Conservation (phyloP, 192 early-diverging fungal species). For the Entomortierella beljakovae region DNA sequence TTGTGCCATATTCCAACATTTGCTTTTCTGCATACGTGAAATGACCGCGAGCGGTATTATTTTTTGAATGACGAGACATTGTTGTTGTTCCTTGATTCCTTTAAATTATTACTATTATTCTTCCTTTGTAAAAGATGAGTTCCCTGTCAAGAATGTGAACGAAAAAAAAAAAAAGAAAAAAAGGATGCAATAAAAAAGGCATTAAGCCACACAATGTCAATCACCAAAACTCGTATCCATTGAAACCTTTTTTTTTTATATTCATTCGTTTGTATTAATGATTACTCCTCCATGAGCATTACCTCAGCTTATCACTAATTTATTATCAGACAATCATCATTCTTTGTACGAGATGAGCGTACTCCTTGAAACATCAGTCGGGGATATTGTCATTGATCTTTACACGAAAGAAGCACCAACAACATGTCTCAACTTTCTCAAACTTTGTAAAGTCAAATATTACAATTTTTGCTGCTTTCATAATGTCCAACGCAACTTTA, state of each 20-base stretch:
- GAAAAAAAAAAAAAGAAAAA: no score
- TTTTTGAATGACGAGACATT: constrained; percentile 93
- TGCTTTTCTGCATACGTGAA: constrained; percentile 93
- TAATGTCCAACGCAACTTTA: constrained; percentile 85
- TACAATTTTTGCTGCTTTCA: constrained; percentile 88
- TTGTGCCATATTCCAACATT: constrained; percentile 91
- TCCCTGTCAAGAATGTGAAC: no score
- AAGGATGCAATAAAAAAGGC: no score
- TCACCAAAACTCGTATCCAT: no score
- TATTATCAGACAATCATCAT: no score
- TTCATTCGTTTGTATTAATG: no score
- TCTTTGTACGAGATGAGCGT: constrained; percentile 61
- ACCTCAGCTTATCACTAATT: not conserved
- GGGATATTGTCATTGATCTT: constrained; percentile 92
- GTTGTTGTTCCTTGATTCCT: not conserved
- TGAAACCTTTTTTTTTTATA: no score
- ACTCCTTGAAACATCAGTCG: constrained; percentile 89
- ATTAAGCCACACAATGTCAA: no score
- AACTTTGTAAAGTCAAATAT: constrained; percentile 90
- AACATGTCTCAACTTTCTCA: constrained; percentile 84
- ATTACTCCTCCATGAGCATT: no score
- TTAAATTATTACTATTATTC: not conserved
- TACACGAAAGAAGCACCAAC: constrained; percentile 75
- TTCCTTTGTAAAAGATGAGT: no score
- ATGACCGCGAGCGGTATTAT: constrained; percentile 89